Evolutionary conservation across 805 yeast genomes (phyloP).

Genomic region (Starmerella floricola): DNA sequence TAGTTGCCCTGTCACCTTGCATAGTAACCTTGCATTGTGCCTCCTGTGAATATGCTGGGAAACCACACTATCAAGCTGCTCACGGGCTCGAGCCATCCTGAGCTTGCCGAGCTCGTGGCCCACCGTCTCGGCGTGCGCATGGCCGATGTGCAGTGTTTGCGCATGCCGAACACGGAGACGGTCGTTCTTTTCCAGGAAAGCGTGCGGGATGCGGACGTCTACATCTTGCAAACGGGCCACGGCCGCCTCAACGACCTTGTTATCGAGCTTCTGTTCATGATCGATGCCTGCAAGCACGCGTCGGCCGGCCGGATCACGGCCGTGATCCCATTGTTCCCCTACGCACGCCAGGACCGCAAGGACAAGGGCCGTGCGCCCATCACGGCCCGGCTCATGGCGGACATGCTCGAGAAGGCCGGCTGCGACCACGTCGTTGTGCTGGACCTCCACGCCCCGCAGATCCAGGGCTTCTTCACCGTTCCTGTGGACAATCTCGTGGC

Average conservation of each 20-base stretch:
- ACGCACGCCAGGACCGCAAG: constrained; percentile 94
- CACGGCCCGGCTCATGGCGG: constrained; percentile 88
- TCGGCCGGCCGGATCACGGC: constrained; percentile 91
- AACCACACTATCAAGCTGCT: constrained; percentile 36
- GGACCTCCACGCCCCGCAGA: constrained; percentile 96
- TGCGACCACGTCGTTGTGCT: constrained; percentile 91
- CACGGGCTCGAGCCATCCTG: constrained; percentile 76
- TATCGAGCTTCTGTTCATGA: constrained; percentile 77
- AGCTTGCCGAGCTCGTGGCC: constrained; percentile 62
- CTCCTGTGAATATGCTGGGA: constrained; percentile 20
- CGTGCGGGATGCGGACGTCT: constrained; percentile 82
- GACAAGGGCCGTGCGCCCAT: constrained; percentile 94
- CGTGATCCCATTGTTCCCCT: constrained; percentile 89
- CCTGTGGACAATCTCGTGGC: constrained; percentile 95
- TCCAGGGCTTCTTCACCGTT: constrained; percentile 89
- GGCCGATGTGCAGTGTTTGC: constrained; percentile 68
- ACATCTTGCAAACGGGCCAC: constrained; percentile 71
- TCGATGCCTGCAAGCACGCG: constrained; percentile 92
- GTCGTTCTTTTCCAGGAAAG: constrained; percentile 80
- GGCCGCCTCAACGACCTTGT: constrained; percentile 77
- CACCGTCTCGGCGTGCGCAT: constrained; percentile 51
- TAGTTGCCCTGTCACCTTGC: too few relatives aligned
- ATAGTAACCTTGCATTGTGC: too few relatives aligned
- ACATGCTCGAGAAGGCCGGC: constrained; percentile 83
- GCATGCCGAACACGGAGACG: constrained; percentile 79